Percentiles rank a stretch among this genome's conserved stretches.
These are phyloP conservation scores for Chamaecyparis obtusa DNA, from an alignment of 75 land plant genomes.

Conservation along the genomic window DNA sequence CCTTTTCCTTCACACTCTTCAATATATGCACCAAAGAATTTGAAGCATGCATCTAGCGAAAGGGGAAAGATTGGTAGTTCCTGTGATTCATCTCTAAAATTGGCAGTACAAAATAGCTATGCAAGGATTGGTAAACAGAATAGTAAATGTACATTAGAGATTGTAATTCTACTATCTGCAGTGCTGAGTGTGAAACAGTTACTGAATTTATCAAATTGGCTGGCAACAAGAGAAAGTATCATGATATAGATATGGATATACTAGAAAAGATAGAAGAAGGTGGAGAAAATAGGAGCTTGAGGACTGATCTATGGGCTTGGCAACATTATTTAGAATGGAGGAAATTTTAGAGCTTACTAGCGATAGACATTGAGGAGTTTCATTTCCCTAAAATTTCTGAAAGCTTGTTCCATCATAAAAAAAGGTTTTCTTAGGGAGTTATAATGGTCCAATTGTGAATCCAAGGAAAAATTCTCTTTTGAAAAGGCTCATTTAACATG, in stretches of 20 bases:
- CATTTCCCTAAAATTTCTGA: conserved; percentile 23
- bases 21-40: not conserved
- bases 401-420: conserved; percentile 22
- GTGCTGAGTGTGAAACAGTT: conserved; percentile 16
- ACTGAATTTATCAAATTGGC: conserved; percentile 11
- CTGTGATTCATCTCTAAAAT: conserved; percentile 8
- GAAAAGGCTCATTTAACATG: conserved; percentile 26
- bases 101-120: conserved; percentile 20
- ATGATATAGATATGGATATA: conserved; percentile 11
- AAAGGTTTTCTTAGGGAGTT: conserved; percentile 17
- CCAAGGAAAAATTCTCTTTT: conserved; percentile 19
- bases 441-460: conserved; percentile 26
- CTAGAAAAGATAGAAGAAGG: conserved; percentile 18
- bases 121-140: conserved; percentile 10
- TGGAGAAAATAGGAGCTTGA: conserved; percentile 14
- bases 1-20: not conserved
- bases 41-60: conserved; percentile 1
- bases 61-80: not conserved
- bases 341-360: conserved; percentile 21
- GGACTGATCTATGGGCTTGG: conserved; percentile 19
- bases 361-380: conserved; percentile 21
- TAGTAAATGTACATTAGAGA: conserved; percentile 11
- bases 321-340: conserved; percentile 26
- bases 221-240: conserved; percentile 8
- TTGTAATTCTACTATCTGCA: not conserved